Evolutionary conservation across 2,329 filamentous ascomycete genomes (phyloP), one percentile per base, ranked within the genome.

Genomic region (Kalaharituber pfeilii): DNA sequence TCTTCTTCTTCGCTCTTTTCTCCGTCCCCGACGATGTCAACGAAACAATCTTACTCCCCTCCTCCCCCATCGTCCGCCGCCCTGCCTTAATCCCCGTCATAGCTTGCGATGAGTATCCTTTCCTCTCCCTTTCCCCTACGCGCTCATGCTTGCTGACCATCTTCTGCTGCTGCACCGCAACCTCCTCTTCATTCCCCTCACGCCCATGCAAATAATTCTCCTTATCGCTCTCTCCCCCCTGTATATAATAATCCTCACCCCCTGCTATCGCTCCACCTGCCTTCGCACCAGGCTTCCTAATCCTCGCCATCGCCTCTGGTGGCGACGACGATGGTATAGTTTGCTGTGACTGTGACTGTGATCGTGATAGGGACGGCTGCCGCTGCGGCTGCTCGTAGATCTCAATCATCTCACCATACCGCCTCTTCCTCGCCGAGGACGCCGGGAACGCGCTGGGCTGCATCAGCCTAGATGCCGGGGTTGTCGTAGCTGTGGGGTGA

Each of bases 191-290:
- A 13, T 47, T 22, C n/a, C 42, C 42, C 15, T 47, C 42, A 47
- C 22, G 11, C 42, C 42, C n/a, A n/a, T n/a, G n/a, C n/a, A n/a
- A 13, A 47, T 47, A 22, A 47, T 47, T 47, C 42, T 47, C 42
- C 42, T 47, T 47, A 47, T 47, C 42, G 42, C 42, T 47, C 5
- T 47, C 42, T 13, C 22, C 15, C 18, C 42, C 42, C 15, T 18
- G 22, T 20, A 47, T 47, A 22, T 47, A 47, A 47, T 47, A 47
- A 47, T 47, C 42, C n/a, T 47, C 42, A 4, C n/a, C 42, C 33
- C 33, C 33, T 39, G 13, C 33, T 15, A 13, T 9, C 20, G 13
- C 33, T 6, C 4, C 33, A 15, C 33, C 30, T 36, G 30, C 30
- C n/a, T 9, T 39, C 1, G 13, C 33, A 1, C 33, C 33, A 4